Base-by-base conservation (phyloP, 305 asterid genomes). In the Euphrasia arctica region DNA sequence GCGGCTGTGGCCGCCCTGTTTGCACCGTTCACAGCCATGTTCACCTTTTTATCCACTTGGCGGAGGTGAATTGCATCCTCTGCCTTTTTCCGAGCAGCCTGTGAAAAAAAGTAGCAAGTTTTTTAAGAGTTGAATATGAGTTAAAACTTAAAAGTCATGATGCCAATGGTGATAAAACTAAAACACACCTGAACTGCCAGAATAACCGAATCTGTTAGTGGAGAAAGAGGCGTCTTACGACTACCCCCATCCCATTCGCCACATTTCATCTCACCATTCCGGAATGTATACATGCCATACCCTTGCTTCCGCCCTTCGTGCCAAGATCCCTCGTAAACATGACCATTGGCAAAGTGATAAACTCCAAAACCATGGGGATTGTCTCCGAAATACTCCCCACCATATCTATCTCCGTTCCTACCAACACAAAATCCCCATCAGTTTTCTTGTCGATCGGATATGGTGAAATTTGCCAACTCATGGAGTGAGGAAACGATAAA, bases 251-350 rank as follows among this genome's bases (percentile, higher is more conserved):
- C 86, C 98, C 98, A 91, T 76, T 86, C 94, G 1, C 98, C 98
- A 18, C 87, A 86, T 63, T 75, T 78, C 2, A 59, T 74, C 56
- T 83, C 89, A n/a, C 95, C 88, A 25, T 69, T 88, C 60, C 95
- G 77, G 63, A 91, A 91, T 1, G 84, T 79, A 54, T 91, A 91
- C 83, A 75, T 77, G 31, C 96, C 96, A 48, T 74, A 82, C 3
- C 96, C 98, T 78, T 88, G 98, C 71, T 88, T 83, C 4, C 88
- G 89, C 11, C 96, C 96, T 70, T 91, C 98, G 28, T 91, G 98
- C 98, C 98, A 91, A 0, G 98, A 91, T 15, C 98, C 98, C 74
- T 91, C 96, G 8, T 91, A 88, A 62, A 88, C 80, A 51, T 91
- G 96, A 22, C 95, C 89, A 49, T 88, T 86, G 12, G 82, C 95